phyloP scores from a whole-genome alignment of 148 eudicot species.

The Rhododendron griersonianum region DNA sequence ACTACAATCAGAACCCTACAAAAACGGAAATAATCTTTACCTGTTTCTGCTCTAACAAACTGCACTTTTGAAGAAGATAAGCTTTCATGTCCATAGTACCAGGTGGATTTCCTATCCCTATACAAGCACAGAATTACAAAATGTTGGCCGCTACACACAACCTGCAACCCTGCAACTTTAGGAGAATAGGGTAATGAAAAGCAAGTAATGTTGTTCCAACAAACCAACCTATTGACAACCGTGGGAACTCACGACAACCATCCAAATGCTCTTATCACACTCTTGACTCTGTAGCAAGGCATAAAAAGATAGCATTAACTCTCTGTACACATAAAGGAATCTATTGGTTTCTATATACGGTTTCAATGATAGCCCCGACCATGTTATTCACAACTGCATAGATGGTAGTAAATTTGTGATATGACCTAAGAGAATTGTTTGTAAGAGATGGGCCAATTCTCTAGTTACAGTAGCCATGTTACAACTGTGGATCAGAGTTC shows the following conservation, averaged over 20 bases:
- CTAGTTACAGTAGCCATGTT: too few species aligned
- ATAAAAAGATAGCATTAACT: background rate
- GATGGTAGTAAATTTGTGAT: too few species aligned
- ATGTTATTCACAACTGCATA: too few species aligned
- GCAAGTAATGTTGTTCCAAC: too few species aligned
- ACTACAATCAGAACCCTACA: too few species aligned
- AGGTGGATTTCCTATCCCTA: slow-evolving; percentile 89
- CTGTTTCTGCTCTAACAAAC: slow-evolving; percentile 62
- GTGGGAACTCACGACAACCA: slow-evolving; percentile 83
- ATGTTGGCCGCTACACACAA: too few species aligned
- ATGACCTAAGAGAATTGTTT: too few species aligned
- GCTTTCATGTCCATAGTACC: slow-evolving; percentile 97
- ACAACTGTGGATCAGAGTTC: too few species aligned
- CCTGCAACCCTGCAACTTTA: background rate
- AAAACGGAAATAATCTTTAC: slow-evolving; percentile 17
- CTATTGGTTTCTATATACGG: background rate
- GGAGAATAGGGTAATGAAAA: too few species aligned
- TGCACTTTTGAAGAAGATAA: slow-evolving; percentile 84
- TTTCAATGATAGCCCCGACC: too few species aligned
- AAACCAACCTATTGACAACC: slow-evolving; percentile 76
- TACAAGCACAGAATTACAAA: slow-evolving; percentile 16
- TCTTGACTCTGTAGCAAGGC: slow-evolving; percentile 63
- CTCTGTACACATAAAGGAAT: background rate
- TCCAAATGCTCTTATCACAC: slow-evolving; percentile 83
- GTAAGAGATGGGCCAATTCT: too few species aligned